Conservation (phyloP, 129 eudicot species). For the Flaveria sonorensis region DNA sequence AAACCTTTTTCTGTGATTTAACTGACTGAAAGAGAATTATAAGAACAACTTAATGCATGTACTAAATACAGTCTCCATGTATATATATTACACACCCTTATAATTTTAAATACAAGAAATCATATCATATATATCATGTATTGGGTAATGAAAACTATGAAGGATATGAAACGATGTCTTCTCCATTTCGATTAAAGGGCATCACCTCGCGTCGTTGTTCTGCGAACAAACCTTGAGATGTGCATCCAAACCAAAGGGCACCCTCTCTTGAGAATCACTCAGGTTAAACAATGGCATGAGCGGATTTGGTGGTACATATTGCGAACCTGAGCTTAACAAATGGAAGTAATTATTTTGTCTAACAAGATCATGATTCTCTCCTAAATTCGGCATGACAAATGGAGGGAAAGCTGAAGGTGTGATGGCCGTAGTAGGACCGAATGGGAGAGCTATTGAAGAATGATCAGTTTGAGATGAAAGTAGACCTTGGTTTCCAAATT, state of each 20-base stretch:
- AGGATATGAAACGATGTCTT: slow-evolving; percentile 10
- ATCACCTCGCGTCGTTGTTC: slow-evolving; percentile 34
- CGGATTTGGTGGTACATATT: slow-evolving; percentile 43
- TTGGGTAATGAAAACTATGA: slow-evolving; percentile 21
- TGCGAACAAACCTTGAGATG: slow-evolving; percentile 38
- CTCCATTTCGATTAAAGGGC: slow-evolving; percentile 7
- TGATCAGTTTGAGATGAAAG: slow-evolving; percentile 42
- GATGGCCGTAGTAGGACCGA: slow-evolving; percentile 46
- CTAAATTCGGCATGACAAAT: slow-evolving; percentile 33
- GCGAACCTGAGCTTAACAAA: slow-evolving; percentile 48
- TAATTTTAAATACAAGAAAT: slow-evolving; percentile 30
- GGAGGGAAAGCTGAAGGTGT: slow-evolving; percentile 46
- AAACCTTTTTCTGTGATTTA: neutral
- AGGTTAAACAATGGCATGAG: slow-evolving; percentile 47
- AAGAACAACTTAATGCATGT: slow-evolving; percentile 10
- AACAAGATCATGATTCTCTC: slow-evolving; percentile 42
- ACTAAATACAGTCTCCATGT: slow-evolving; percentile 30
- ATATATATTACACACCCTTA: slow-evolving; percentile 27
- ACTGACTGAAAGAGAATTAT: neutral
- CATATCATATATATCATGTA: slow-evolving; percentile 15
- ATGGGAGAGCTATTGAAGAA: slow-evolving; percentile 41
- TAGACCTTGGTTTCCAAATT: slow-evolving; percentile 55
- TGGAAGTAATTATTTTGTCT: slow-evolving; percentile 52
- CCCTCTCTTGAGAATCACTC: slow-evolving; percentile 48
- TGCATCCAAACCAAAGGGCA: slow-evolving; percentile 33